Evolutionary conservation across 1,284 basidiomycete genomes (phyloP).

Genomic region (Rhodotorula sp.): DNA sequence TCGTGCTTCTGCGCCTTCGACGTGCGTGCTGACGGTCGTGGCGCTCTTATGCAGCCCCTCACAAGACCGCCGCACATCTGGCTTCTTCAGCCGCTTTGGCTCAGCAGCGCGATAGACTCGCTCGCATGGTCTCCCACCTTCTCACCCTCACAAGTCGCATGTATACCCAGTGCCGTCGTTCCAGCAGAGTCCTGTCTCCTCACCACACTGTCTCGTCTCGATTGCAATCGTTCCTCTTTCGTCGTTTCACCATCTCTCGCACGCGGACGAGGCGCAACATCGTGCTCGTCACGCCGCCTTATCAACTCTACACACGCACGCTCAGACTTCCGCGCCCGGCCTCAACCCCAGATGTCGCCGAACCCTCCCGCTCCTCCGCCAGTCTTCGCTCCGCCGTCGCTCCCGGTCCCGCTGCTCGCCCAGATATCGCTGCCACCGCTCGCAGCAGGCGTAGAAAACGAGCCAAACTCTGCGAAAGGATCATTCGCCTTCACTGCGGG

Average conservation of each 20-base stretch:
- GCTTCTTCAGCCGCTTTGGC: slow-evolving; percentile 21
- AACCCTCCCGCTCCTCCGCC: slow-evolving; percentile 24
- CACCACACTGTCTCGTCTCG: no score
- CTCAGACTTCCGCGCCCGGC: not conserved
- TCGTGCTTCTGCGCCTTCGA: not conserved
- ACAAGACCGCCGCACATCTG: slow-evolving; percentile 8
- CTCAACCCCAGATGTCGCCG: slow-evolving; percentile 39
- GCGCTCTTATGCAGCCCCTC: not conserved
- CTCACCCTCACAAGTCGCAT: not conserved
- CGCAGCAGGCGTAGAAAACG: slow-evolving; percentile 10
- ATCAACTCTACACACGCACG: not conserved
- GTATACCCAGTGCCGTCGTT: not conserved
- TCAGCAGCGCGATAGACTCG: not conserved
- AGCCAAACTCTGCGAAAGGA: slow-evolving; percentile 33
- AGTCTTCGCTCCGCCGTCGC: not conserved
- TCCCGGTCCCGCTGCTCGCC: slow-evolving; percentile 2
- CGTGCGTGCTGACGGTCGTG: not conserved
- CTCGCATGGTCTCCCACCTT: no score
- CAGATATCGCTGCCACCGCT: slow-evolving; percentile 20
- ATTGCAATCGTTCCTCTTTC: no score
- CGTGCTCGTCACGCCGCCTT: not conserved
- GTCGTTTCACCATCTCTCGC: not conserved
- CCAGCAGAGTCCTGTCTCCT: not conserved
- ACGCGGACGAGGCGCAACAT: not conserved
- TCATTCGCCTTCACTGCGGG: not conserved